phyloP scores from a whole-genome alignment of 352 stramenopile genomes.

The Pythium myriotylum region DNA sequence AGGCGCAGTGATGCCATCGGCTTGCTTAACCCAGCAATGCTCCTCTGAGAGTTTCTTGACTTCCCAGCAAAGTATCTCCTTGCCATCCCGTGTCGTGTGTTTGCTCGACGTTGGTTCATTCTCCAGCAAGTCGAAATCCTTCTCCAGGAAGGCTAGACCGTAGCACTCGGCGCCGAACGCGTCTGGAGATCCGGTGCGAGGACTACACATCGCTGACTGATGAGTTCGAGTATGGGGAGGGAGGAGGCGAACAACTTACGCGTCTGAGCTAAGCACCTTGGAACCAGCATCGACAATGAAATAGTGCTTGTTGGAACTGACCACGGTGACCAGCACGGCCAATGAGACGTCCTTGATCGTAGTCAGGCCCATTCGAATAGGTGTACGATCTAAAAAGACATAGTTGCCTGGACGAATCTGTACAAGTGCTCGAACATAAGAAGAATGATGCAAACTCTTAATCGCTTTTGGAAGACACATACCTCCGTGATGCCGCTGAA shows the following conservation, averaged over 20 bases:
- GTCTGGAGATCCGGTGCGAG: conserved; percentile 26
- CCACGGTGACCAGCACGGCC: conserved; percentile 59
- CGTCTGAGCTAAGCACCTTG: conserved; percentile 71
- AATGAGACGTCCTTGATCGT: conserved; percentile 64
- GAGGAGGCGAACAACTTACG: conserved; percentile 31
- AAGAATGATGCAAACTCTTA: too few species aligned
- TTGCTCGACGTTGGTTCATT: conserved; percentile 46
- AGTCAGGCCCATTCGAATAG: conserved; percentile 64
- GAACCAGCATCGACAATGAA: conserved; percentile 77
- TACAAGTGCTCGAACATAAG: not conserved
- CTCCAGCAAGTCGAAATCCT: conserved; percentile 63
- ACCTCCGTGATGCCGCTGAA: conserved; percentile 77
- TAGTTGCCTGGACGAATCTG: conserved; percentile 77
- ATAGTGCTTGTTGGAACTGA: conserved; percentile 74
- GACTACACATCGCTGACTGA: conserved; percentile 15
- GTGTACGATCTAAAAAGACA: conserved; percentile 75
- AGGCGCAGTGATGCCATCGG: conserved; percentile 49
- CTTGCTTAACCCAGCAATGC: conserved; percentile 67
- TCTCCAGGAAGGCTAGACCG: conserved; percentile 67
- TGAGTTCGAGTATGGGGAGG: too few species aligned
- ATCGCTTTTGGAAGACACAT: not conserved
- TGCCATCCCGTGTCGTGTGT: conserved; percentile 36
- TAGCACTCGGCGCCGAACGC: conserved; percentile 60
- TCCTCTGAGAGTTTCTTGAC: conserved; percentile 76
- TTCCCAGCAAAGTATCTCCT: conserved; percentile 59